A percentile compares a stretch with the other conserved stretches of the same genome.
phyloP scores from a whole-genome alignment of 2,329 filamentous ascomycete species.

The Ilyonectria destructans region DNA sequence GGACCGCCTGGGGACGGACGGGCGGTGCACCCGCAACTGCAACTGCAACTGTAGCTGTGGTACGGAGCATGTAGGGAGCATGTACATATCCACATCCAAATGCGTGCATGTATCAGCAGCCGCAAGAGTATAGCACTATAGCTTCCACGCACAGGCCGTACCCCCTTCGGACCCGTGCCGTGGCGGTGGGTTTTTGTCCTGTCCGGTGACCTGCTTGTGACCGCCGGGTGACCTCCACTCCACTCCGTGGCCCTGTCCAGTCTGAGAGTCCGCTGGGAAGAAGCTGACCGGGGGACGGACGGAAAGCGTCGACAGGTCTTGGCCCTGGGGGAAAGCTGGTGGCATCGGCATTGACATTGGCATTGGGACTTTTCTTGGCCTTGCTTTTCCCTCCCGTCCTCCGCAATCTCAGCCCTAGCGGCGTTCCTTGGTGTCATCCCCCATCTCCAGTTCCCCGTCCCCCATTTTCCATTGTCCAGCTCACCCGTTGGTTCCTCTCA shows the following conservation, averaged over 20 bases:
- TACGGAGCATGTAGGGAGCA: not conserved
- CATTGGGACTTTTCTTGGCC: slow-evolving; percentile 2
- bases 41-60: not conserved
- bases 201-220: slow-evolving; percentile 32
- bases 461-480: not conserved
- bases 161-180: slow-evolving; percentile 36
- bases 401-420: slow-evolving; percentile 42
- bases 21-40: slow-evolving; percentile 2
- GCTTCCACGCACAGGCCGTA: not conserved
- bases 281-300: slow-evolving; percentile 5
- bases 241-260: slow-evolving; percentile 8
- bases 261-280: not conserved
- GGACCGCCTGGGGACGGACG: slow-evolving; percentile 1
- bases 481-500: not conserved
- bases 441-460: not conserved
- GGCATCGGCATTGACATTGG: slow-evolving; percentile 3
- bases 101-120: not conserved
- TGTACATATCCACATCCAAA: not conserved
- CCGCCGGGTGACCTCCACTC: slow-evolving; percentile 23
- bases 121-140: not conserved
- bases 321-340: not conserved
- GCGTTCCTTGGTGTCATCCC: slow-evolving; percentile 8
- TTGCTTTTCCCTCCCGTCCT: slow-evolving; percentile 20
- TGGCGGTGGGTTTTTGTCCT: slow-evolving; percentile 32
- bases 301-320: not conserved